Percentiles rank a stretch among this genome's conserved stretches.
Conservation (phyloP, 345 rosid species). For the Aethionema arabicum region DNA sequence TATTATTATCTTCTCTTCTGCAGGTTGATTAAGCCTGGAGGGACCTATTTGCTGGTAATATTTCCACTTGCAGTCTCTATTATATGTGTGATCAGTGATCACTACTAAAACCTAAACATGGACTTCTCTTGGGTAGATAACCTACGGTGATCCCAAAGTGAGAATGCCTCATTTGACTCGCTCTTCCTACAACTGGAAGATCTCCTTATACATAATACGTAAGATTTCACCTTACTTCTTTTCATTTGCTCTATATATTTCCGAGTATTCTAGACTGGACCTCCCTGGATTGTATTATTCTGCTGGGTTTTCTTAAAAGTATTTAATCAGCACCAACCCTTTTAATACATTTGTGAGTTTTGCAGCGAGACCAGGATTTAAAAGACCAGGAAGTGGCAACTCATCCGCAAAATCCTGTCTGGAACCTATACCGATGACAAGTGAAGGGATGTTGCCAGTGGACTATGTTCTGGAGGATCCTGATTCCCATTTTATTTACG, state of each 20-base stretch:
- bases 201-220: conserved; percentile 74
- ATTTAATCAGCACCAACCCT: background rate
- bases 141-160: conserved; percentile 89
- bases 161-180: conserved; percentile 83
- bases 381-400: conserved; percentile 43
- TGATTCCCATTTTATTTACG: conserved; percentile 83
- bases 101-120: conserved; percentile 12
- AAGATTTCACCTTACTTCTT: conserved; percentile 36
- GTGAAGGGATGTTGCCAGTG: conserved; percentile 61
- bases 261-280: too few relatives aligned
- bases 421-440: conserved; percentile 67
- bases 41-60: conserved; percentile 81
- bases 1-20: conserved; percentile 29
- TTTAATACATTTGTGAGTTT: background rate
- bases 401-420: conserved; percentile 49
- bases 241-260: too few relatives aligned
- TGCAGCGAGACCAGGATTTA: conserved; percentile 89
- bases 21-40: conserved; percentile 90
- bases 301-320: too few relatives aligned
- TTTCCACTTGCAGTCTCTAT: conserved; percentile 4
- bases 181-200: conserved; percentile 66
- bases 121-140: conserved; percentile 53
- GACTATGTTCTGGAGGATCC: conserved; percentile 84
- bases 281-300: too few relatives aligned
- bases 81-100: background rate